These are phyloP conservation scores for Xylariaceae sp. DNA, from an alignment of 2,329 filamentous ascomycete genomes.

Conservation along the genomic window DNA sequence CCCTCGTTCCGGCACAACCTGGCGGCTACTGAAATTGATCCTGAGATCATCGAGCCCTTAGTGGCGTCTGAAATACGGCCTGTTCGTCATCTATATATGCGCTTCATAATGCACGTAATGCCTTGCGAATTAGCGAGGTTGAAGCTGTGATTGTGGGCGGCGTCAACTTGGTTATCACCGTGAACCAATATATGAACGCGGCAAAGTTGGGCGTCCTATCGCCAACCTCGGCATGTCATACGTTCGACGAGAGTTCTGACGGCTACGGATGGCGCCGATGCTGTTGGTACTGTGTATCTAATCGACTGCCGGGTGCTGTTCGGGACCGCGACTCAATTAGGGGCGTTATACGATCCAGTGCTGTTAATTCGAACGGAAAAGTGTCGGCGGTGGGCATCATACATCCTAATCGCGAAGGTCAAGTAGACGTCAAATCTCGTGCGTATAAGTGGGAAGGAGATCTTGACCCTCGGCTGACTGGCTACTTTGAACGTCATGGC, in stretches of 20 bases:
- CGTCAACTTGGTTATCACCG: slow-evolving; percentile 44
- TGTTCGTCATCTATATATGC: slow-evolving; percentile 43
- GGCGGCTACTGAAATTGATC: no score
- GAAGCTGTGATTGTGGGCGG: slow-evolving; percentile 44
- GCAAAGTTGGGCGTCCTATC: slow-evolving; percentile 44
- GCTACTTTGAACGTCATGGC: slow-evolving; percentile 35
- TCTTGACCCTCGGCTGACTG: slow-evolving; percentile 32
- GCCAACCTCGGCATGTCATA: slow-evolving; percentile 39
- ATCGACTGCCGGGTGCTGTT: slow-evolving; percentile 39
- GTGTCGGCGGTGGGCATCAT: slow-evolving; percentile 39
- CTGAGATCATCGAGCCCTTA: no score
- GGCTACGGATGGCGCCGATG: slow-evolving; percentile 38
- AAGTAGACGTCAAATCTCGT: slow-evolving; percentile 33
- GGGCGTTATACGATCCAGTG: slow-evolving; percentile 34
- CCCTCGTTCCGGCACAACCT: no score
- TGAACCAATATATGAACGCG: slow-evolving; percentile 39
- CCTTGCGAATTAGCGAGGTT: slow-evolving; percentile 39
- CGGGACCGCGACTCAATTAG: slow-evolving; percentile 37
- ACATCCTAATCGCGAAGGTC: slow-evolving; percentile 34
- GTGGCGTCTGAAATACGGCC: no score
- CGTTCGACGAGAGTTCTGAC: slow-evolving; percentile 40
- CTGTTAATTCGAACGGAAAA: slow-evolving; percentile 41
- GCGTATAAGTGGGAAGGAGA: slow-evolving; percentile 29
- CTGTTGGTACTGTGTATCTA: slow-evolving; percentile 33
- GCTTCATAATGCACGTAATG: slow-evolving; percentile 40